These are phyloP conservation scores for Nissolia schottii DNA, from an alignment of 306 rosid species.

Conservation along the genomic window DNA sequence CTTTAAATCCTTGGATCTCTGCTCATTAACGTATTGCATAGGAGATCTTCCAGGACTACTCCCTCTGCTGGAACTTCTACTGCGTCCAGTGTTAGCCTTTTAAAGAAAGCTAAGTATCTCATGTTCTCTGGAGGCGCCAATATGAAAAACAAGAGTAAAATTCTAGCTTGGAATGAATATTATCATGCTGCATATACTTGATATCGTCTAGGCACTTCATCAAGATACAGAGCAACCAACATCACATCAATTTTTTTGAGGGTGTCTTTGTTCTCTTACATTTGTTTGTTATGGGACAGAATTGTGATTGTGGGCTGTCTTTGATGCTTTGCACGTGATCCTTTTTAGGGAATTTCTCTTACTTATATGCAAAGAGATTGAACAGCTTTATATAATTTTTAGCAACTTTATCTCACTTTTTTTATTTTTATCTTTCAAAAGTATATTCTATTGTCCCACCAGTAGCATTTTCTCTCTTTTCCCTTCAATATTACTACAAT, in stretches of 20 bases:
- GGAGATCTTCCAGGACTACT: slow-evolving; percentile 80
- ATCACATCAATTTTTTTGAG: not conserved
- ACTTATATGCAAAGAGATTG: not conserved
- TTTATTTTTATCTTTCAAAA: no score
- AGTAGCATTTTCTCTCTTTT: not conserved
- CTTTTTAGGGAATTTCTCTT: not conserved
- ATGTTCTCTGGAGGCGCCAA: slow-evolving; percentile 87
- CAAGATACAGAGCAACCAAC: slow-evolving; percentile 8
- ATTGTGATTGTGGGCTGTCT: not conserved
- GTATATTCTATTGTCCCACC: no score
- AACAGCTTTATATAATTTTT: not conserved
- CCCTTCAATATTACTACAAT: not conserved
- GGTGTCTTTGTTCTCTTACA: not conserved
- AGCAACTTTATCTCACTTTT: not conserved
- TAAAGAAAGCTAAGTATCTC: slow-evolving; percentile 79
- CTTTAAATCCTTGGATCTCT: slow-evolving; percentile 72
- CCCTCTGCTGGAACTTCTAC: slow-evolving; percentile 73
- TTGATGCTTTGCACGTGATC: not conserved
- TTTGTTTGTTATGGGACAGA: not conserved
- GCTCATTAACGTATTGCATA: slow-evolving; percentile 51
- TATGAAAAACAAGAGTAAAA: not conserved
- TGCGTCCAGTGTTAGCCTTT: no score
- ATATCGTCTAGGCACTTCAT: not conserved
- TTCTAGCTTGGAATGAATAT: not conserved
- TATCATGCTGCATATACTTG: not conserved